phyloP scores from a whole-genome alignment of 139 green algal genomes.

The Micractinium sp. region DNA sequence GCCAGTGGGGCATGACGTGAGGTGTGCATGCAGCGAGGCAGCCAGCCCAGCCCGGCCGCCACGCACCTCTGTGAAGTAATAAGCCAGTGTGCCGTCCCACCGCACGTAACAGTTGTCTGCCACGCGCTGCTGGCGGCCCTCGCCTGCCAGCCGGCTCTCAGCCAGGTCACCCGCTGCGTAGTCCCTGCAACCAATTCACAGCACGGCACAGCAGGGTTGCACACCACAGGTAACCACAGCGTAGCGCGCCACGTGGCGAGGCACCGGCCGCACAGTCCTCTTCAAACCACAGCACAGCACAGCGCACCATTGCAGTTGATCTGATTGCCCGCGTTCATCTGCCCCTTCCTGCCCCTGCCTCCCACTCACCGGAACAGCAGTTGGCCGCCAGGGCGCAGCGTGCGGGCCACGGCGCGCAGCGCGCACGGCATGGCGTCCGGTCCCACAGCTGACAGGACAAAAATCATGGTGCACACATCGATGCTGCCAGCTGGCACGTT shows the following conservation, averaged over 20 bases:
- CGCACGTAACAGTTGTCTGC: constrained; percentile 75
- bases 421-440: constrained; percentile 73
- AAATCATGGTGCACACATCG: constrained; percentile 79
- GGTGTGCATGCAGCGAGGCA: no score
- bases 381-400: constrained; percentile 67
- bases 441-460: constrained; percentile 93
- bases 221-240: no score
- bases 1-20: neutral
- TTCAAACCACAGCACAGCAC: neutral
- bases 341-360: neutral
- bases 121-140: constrained; percentile 47
- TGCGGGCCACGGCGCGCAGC: constrained; percentile 61
- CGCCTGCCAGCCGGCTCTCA: constrained; percentile 51
- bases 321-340: neutral
- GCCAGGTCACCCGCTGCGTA: constrained; percentile 79
- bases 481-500: constrained; percentile 42
- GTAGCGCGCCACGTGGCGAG: no score
- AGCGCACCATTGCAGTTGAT: neutral
- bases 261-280: constrained; percentile 75
- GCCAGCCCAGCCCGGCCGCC: neutral
- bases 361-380: constrained; percentile 78
- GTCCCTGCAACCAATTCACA: constrained; percentile 40
- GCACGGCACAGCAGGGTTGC: neutral
- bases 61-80: constrained; percentile 76
- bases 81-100: constrained; percentile 84